Percentiles rank a stretch among this genome's conserved stretches.
phyloP scores from a whole-genome alignment of 192 early-diverging fungal species.

The Ambispora gerdemannii region DNA sequence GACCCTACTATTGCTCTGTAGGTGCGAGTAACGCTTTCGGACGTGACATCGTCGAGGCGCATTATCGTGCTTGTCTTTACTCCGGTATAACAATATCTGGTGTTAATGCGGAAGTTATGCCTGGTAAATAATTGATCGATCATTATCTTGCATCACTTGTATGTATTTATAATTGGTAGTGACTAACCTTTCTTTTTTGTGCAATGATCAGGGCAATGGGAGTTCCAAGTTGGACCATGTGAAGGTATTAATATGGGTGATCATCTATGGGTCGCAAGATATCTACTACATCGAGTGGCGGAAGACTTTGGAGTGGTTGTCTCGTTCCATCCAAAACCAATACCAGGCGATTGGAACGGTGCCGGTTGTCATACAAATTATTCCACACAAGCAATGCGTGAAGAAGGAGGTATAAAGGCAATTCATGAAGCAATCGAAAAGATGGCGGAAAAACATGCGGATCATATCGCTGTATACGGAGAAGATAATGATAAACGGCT shows the following conservation, averaged over 20 bases:
- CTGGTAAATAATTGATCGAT: conserved; percentile 24
- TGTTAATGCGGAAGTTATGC: conserved; percentile 55
- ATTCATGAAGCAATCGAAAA: conserved; percentile 56
- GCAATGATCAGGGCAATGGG: conserved; percentile 42
- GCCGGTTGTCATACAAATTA: conserved; percentile 59
- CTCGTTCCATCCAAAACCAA: conserved; percentile 57
- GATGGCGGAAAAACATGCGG: conserved; percentile 39
- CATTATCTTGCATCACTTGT: neutral
- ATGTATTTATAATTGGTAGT: neutral
- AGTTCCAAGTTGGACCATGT: conserved; percentile 57
- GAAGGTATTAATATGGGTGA: conserved; percentile 55
- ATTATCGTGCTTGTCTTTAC: conserved; percentile 55
- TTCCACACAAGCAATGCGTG: conserved; percentile 50
- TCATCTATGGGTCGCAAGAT: conserved; percentile 54
- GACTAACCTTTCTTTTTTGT: too few species aligned
- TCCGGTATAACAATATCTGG: conserved; percentile 56
- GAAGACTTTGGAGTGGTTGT: conserved; percentile 58
- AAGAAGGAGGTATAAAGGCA: conserved; percentile 46
- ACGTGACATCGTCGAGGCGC: conserved; percentile 56
- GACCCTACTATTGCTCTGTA: conserved; percentile 57
- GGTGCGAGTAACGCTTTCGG: conserved; percentile 52
- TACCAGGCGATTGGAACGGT: conserved; percentile 59
- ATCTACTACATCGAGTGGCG: conserved; percentile 49
- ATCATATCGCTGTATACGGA: conserved; percentile 58
- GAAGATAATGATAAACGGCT: conserved; percentile 55